Evolutionary conservation across 228 moss, liverwort and hornwort species (phyloP), one percentile per base, ranked within the genome.

Genomic region (Sphagnum fallax): DNA sequence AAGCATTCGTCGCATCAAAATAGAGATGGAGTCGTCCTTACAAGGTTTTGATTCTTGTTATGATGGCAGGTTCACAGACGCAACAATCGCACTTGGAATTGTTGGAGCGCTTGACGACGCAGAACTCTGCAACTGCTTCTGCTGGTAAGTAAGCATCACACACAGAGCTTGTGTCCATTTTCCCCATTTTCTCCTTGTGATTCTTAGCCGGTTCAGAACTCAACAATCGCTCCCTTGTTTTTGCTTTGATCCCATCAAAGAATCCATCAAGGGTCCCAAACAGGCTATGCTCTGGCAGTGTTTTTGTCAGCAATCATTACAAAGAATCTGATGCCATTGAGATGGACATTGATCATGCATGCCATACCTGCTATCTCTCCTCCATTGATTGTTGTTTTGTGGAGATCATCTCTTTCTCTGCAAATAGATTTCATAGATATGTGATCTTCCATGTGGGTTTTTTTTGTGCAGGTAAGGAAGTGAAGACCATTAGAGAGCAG

Each of bases 401-500:
- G 55, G 8, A 55, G 9, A 12, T 12, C 4, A 55, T 12, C 55
- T 55, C 55, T 55, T 55, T 8, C 55, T 55, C 12, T 55, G 32
- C 32, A 32, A 32, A 32, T 32, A 32, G 32, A 32, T 32, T 32
- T 32, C 2, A 32, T 32, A 32, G 55, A 12, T 55, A 8, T 55
- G 12, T 55, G 9, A 55, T 55, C 63, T 16, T 64, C 8, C 8
- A 16, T 16, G 63, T 9, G 16, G 47, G 4, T n/a, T 64, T n/a
- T 64, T n/a, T 16, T 16, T 58, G 12, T 16, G 66, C 71, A 77
- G 71, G 66, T 62, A 72, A 67, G 61, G 81, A 75, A 67, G 64
- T 71, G 10, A 78, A 67, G 75, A 96, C 92, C 51, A 96, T 96
- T 59, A 74, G 91, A 57, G 85, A 92, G 77, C 96, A 96, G 49